Conservation (phyloP, 768 basidiomycete species). For the Clavulina sp. region DNA sequence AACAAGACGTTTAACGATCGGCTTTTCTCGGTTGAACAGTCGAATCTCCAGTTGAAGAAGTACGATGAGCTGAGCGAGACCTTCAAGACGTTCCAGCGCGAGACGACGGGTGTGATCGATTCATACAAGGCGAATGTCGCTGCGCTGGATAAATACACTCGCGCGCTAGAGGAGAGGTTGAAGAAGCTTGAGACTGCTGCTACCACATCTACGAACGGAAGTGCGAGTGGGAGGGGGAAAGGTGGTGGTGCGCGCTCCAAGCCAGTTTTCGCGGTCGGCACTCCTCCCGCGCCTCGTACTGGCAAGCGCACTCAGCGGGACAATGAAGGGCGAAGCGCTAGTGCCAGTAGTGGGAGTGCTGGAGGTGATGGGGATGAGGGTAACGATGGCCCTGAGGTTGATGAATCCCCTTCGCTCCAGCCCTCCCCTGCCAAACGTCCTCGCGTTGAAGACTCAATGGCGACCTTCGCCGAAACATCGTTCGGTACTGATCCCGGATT, state of each 20-base stretch:
- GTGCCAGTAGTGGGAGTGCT: too few relatives aligned
- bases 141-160: not conserved
- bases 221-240: too few relatives aligned
- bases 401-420: not conserved
- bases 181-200: not conserved
- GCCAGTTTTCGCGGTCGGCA: too few relatives aligned
- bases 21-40: too few relatives aligned
- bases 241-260: too few relatives aligned
- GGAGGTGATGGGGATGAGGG: too few relatives aligned
- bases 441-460: too few relatives aligned
- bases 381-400: not conserved
- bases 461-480: too few relatives aligned
- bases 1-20: too few relatives aligned
- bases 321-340: too few relatives aligned
- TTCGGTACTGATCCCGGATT: too few relatives aligned
- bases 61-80: not conserved
- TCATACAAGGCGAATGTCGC: not conserved
- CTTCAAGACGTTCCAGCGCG: not conserved
- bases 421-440: not conserved
- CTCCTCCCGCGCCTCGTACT: not conserved
- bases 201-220: not conserved
- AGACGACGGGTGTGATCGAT: not conserved
- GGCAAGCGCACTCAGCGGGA: not conserved
- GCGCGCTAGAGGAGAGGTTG: conserved; percentile 1
- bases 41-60: too few relatives aligned